Evolutionary conservation across 2,329 filamentous ascomycete species (phyloP).

Genomic region (Graphilbum ipis-grandicollis): DNA sequence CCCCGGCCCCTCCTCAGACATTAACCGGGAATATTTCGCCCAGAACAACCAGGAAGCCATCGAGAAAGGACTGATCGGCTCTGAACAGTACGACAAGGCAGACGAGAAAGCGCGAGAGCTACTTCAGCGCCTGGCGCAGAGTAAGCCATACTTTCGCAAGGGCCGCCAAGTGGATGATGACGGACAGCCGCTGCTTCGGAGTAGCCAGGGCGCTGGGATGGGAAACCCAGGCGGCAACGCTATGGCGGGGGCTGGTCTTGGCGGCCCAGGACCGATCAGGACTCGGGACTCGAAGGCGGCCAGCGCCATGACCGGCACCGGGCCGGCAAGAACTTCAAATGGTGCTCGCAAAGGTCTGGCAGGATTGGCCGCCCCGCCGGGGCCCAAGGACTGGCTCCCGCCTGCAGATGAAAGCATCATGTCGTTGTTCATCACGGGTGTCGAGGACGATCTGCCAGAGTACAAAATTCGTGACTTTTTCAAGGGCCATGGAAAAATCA

Average conservation of each 20-base stretch:
- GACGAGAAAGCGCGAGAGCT: constrained; percentile 92
- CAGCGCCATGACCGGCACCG: constrained; percentile 28
- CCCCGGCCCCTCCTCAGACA: constrained; percentile 75
- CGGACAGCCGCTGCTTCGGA: constrained; percentile 18
- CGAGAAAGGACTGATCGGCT: constrained; percentile 63
- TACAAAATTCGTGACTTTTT: constrained; percentile 85
- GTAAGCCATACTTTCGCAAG: constrained; percentile 90
- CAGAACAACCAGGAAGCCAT: constrained; percentile 95
- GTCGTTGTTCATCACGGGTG: constrained; percentile 83
- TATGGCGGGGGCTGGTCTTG: constrained; percentile 36
- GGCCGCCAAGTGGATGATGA: constrained; percentile 55
- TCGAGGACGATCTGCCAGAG: constrained; percentile 92
- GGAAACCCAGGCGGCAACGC: constrained; percentile 22
- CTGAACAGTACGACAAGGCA: constrained; percentile 89
- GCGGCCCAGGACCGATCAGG: constrained; percentile 61
- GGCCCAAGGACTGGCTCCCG: constrained; percentile 70
- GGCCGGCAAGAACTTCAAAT: constrained; percentile 21
- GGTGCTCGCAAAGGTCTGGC: constrained; percentile 39
- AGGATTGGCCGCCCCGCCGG: constrained; percentile 58
- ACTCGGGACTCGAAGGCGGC: constrained; percentile 48
- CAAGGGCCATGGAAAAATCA: constrained; percentile 71
- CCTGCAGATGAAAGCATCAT: constrained; percentile 74
- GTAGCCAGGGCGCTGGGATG: background rate
- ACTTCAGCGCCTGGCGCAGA: constrained; percentile 67
- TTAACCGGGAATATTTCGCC: constrained; percentile 95